Evolutionary conservation across 306 rosid species (phyloP).

Genomic region (Coriaria nepalensis): DNA sequence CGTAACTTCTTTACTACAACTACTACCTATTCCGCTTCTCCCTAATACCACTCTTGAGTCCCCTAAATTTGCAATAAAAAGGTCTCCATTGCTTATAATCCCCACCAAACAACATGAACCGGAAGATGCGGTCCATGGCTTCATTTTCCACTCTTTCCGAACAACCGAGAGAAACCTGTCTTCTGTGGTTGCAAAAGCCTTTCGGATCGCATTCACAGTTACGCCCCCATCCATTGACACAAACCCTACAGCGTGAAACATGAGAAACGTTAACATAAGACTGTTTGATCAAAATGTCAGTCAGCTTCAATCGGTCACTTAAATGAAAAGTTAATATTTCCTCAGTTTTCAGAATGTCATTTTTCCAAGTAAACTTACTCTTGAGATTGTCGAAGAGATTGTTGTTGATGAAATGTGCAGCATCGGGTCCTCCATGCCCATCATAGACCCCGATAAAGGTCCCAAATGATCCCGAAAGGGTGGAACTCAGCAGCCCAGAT

Average conservation of each 20-base stretch:
- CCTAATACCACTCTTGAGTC: constrained; percentile 70
- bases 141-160: constrained; percentile 47
- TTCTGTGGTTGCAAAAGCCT: constrained; percentile 61
- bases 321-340: too few species aligned
- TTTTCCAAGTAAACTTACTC: constrained; percentile 31
- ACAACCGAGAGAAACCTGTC: constrained; percentile 57
- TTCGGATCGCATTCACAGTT: constrained; percentile 45
- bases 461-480: constrained; percentile 44
- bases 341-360: too few species aligned
- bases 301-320: too few species aligned
- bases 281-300: too few species aligned
- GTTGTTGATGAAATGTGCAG: constrained; percentile 52
- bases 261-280: too few species aligned
- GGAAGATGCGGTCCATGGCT: constrained; percentile 55
- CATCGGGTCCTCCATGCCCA: constrained; percentile 80
- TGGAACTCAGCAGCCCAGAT: constrained; percentile 58
- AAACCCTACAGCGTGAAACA: constrained; percentile 24
- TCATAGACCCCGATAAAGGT: constrained; percentile 70
- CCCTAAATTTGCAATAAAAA: constrained; percentile 64
- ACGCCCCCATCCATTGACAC: constrained; percentile 43
- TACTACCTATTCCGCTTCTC: constrained; percentile 44
- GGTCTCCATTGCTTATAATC: constrained; percentile 43
- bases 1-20: constrained; percentile 16
- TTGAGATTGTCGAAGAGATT: constrained; percentile 59
- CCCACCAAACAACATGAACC: constrained; percentile 82